Conservation (phyloP, 305 asterid genomes). For the Fraxinus nigra region DNA sequence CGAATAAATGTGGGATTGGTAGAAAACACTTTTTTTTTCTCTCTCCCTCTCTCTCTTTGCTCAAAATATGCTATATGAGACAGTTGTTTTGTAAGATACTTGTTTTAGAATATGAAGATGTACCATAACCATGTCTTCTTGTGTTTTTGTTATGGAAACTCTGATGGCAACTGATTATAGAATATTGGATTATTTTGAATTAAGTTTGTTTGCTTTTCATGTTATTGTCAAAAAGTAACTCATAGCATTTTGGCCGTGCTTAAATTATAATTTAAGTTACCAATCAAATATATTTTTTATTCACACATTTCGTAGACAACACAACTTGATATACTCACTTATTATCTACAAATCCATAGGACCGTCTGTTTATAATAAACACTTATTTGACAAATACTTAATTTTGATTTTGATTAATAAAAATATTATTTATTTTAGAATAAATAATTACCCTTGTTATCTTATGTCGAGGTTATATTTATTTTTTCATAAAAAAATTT, state of each 20-base stretch:
- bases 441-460: background rate
- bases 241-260: too few species aligned
- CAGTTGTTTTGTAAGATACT: background rate
- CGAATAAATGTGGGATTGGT: conserved; percentile 13
- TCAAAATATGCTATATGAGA: background rate
- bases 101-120: background rate
- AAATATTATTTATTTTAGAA: background rate
- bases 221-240: background rate
- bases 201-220: too few species aligned
- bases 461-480: background rate
- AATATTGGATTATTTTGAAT: background rate
- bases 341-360: background rate
- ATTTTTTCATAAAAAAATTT: too few species aligned
- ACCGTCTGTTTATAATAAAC: background rate
- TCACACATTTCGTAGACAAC: background rate
- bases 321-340: background rate
- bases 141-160: background rate
- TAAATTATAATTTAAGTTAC: background rate
- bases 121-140: background rate
- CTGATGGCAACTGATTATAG: background rate
- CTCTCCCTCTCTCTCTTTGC: background rate
- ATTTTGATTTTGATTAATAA: background rate
- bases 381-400: too few species aligned
- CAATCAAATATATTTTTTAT: too few species aligned
- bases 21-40: background rate